phyloP scores from a whole-genome alignment of 768 basidiomycete species.

The Hygrophorus pudorinus region DNA sequence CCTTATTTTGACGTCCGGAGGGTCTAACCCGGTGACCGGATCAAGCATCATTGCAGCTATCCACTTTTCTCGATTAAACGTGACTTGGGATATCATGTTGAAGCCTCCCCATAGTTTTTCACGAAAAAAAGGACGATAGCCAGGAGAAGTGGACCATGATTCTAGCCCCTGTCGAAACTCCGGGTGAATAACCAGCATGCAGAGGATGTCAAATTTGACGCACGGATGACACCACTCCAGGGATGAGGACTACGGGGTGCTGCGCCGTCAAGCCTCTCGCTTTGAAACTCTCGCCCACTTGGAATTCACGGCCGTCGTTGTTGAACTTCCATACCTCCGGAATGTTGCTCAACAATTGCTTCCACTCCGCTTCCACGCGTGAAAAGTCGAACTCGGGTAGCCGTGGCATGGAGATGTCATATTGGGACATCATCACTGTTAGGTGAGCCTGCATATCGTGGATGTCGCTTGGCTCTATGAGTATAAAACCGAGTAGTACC shows the following conservation, averaged over 20 bases:
- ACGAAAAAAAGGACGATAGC: conserved; percentile 85
- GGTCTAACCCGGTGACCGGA: conserved; percentile 84
- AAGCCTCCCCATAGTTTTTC: conserved; percentile 76
- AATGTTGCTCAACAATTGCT: conserved; percentile 51
- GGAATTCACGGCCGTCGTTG: conserved; percentile 72
- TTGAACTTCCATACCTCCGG: conserved; percentile 79
- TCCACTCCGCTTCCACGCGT: conserved; percentile 65
- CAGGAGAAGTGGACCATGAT: conserved; percentile 86
- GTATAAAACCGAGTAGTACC: conserved; percentile 47
- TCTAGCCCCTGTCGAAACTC: conserved; percentile 54
- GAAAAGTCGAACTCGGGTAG: conserved; percentile 60
- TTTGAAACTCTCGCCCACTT: conserved; percentile 61
- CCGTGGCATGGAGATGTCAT: conserved; percentile 55
- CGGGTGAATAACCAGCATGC: not conserved
- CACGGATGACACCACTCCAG: conserved; percentile 85
- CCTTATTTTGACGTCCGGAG: conserved; percentile 73
- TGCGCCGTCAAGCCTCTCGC: conserved; percentile 55
- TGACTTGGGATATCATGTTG: conserved; percentile 74
- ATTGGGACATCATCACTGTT: conserved; percentile 55
- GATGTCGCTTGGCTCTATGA: conserved; percentile 59
- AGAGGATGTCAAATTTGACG: conserved; percentile 13
- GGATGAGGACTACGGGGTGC: conserved; percentile 78
- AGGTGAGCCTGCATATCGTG: conserved; percentile 63
- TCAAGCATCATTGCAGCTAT: conserved; percentile 86
- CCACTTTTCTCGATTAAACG: conserved; percentile 84